These are phyloP conservation scores for Protomyces inundatus DNA, from an alignment of 1,139 yeast species.

Conservation along the genomic window DNA sequence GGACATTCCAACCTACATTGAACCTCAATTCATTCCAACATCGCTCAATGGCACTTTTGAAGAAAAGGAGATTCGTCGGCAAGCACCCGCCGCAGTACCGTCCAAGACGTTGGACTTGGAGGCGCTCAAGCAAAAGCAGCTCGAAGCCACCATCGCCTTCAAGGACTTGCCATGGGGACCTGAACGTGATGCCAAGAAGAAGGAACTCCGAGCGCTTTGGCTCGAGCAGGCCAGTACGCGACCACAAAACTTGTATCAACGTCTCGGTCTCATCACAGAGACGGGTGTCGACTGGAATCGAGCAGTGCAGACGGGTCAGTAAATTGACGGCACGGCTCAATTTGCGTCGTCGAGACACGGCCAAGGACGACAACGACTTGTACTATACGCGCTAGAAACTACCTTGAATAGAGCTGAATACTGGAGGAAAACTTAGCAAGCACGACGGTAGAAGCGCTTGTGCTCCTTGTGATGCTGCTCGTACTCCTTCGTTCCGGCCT, in stretches of 20 bases:
- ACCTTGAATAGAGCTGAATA: no score
- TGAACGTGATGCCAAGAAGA: conserved; percentile 7
- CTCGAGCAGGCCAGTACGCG: conserved; percentile 12
- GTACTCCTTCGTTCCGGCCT: conserved; percentile 17
- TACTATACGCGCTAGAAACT: no score
- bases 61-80: conserved; percentile 17
- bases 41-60: conserved; percentile 24
- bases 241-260: conserved; percentile 27
- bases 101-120: neutral
- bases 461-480: conserved; percentile 15
- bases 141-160: conserved; percentile 14
- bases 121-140: conserved; percentile 6
- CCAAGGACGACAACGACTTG: no score
- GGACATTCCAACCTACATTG: conserved; percentile 18
- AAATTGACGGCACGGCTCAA: neutral
- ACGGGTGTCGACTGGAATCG: conserved; percentile 15
- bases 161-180: conserved; percentile 11
- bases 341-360: no score
- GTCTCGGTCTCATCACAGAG: conserved; percentile 23
- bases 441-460: conserved; percentile 19
- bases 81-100: conserved; percentile 10
- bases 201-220: conserved; percentile 18
- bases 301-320: neutral
- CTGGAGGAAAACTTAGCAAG: neutral
- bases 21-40: conserved; percentile 19